Evolutionary conservation across 495 filamentous ascomycete genomes (phyloP).

Genomic region (Penicillium cosmopolitanum): DNA sequence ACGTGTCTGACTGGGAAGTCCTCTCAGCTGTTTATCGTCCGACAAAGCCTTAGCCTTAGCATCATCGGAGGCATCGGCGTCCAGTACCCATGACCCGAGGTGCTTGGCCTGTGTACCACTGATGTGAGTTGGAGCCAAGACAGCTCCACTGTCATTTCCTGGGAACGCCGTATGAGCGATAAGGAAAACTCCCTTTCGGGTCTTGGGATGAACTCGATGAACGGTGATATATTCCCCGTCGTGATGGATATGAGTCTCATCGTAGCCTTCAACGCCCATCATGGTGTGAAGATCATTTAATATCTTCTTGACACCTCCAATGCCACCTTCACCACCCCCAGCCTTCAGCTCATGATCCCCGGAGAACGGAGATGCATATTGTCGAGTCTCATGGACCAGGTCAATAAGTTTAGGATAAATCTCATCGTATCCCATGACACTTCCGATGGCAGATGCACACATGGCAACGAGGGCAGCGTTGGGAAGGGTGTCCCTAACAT

Average conservation of each 20-base stretch:
- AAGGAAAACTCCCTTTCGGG: slow-evolving; percentile 88
- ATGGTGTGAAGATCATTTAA: slow-evolving; percentile 89
- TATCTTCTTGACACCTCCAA: slow-evolving; percentile 85
- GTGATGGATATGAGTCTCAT: slow-evolving; percentile 96
- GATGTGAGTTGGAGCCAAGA: slow-evolving; percentile 75
- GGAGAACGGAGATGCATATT: slow-evolving; percentile 76
- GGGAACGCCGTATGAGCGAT: slow-evolving; percentile 95
- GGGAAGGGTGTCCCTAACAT: slow-evolving; percentile 92
- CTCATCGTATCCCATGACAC: slow-evolving; percentile 99
- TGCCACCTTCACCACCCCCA: slow-evolving; percentile 72
- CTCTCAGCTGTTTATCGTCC: slow-evolving; percentile 72
- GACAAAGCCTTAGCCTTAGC: slow-evolving; percentile 62
- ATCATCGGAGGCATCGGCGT: slow-evolving; percentile 73
- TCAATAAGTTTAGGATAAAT: slow-evolving; percentile 91
- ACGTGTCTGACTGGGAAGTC: slow-evolving; percentile 78
- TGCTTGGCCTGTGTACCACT: slow-evolving; percentile 73
- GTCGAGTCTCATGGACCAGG: slow-evolving; percentile 82
- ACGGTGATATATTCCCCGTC: slow-evolving; percentile 95
- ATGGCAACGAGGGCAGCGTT: slow-evolving; percentile 93
- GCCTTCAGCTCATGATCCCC: slow-evolving; percentile 56
- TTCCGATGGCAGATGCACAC: slow-evolving; percentile 91
- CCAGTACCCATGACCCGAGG: slow-evolving; percentile 85
- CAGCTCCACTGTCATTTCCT: slow-evolving; percentile 77
- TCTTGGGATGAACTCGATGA: slow-evolving; percentile 88
- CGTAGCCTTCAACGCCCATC: slow-evolving; percentile 93